Conservation (phyloP, 805 yeast genomes). For the Yarrowia bubula region DNA sequence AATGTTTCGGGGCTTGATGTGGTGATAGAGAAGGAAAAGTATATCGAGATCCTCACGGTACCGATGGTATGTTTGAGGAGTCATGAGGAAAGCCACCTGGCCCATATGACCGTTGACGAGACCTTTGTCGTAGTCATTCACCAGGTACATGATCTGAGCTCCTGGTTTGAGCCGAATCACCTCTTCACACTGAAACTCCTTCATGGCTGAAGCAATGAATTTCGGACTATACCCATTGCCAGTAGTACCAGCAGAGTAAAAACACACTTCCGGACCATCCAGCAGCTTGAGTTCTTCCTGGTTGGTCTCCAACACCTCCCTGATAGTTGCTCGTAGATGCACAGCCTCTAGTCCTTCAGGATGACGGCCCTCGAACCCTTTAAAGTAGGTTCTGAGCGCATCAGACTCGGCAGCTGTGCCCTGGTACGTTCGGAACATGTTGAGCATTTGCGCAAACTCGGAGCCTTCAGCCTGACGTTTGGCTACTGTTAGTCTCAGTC, state of each 20-base stretch:
- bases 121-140: not conserved
- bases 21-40: not conserved
- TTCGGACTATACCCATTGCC: not conserved
- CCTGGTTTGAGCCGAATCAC: not conserved
- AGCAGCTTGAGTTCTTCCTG: not conserved
- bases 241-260: not conserved
- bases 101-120: constrained; percentile 20
- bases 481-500: constrained; percentile 2
- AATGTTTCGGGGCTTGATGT: not conserved
- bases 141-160: constrained; percentile 9
- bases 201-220: not conserved
- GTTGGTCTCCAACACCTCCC: not conserved
- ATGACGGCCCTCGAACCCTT: not conserved
- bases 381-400: not conserved
- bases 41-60: not conserved
- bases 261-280: constrained; percentile 9
- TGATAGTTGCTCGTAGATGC: not conserved
- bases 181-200: not conserved
- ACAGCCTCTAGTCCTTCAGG: not conserved
- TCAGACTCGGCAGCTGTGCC: not conserved
- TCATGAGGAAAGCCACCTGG: constrained; percentile 9
- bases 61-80: not conserved
- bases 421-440: not conserved
- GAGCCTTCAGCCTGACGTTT: constrained; percentile 3
- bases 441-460: constrained; percentile 7